Base-by-base conservation (phyloP, 163 green algal species). In the Scenedesmus sp. region DNA sequence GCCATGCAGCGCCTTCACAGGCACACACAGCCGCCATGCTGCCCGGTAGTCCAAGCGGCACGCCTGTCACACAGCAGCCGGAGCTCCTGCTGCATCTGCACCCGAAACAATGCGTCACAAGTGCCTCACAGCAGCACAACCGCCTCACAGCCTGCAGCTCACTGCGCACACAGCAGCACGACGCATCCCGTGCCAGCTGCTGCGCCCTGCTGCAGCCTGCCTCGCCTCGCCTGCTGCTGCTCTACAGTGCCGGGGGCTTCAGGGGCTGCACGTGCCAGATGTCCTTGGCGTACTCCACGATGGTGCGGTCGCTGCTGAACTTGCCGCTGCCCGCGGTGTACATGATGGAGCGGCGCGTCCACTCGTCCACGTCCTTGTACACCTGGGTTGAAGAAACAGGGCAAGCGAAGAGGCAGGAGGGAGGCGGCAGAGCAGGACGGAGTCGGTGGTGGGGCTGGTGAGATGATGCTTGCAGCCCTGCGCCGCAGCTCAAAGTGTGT, bases 241-340 rank as follows among this genome's bases (percentile, higher is more conserved):
- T n/a, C 34, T 57, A 87, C 54, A 54, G 46, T 12, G 77, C 57
- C 52, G 90, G 77, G 59, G 94, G 94, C 74, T 89, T 62, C n/a
- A 23, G 18, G 23, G 93, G 94, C 87, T 88, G 88, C 26, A 96
- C 92, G 88, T 94, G 76, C 95, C 95, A 96, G 91, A 96, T 96
- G 91, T 96, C 95, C 94, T 89, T 91, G 8, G 98, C 98, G 89
- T 99, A 99, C 96, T 99, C 96, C n/a, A 95, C 90, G 88, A 99
- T 99, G 82, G 98, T 99, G 90, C 98, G 96, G 93, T 99, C 98
- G n/a, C 94, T 98, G 74, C 95, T 98, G 97, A 99, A 99, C 95
- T 98, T 98, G 94, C 97, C 98, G 55, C 95, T 98, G 92, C 93
- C 94, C 20, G 98, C 98, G 46, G 98, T 99, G 95, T 98, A 99